Evolutionary conservation across 1,284 basidiomycete species (phyloP).

Genomic region (Fomitopsis schrenkii): DNA sequence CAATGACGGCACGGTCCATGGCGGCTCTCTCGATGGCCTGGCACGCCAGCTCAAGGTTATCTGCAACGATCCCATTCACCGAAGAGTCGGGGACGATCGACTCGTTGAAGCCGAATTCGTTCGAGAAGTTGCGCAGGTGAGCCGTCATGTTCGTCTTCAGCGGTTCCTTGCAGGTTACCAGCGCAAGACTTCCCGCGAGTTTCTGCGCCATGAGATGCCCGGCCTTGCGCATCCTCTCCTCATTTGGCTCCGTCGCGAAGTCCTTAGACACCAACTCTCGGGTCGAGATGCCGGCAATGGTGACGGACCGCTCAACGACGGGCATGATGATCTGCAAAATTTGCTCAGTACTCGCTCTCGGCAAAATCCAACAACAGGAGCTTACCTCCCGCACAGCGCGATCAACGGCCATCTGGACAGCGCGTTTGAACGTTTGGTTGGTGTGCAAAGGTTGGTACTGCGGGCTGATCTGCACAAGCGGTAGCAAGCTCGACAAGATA

Average conservation of each 20-base stretch:
- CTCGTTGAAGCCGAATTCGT: constrained; percentile 87
- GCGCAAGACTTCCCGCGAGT: constrained; percentile 91
- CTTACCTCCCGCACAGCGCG: constrained; percentile 90
- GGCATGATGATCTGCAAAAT: constrained; percentile 82
- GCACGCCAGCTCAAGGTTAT: constrained; percentile 95
- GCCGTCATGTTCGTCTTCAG: constrained; percentile 90
- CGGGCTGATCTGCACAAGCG: constrained; percentile 77
- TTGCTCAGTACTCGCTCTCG: neutral
- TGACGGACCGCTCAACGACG: constrained; percentile 98
- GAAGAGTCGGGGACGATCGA: constrained; percentile 68
- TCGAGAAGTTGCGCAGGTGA: constrained; percentile 79
- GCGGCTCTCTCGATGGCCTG: constrained; percentile 96
- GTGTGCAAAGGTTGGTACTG: constrained; percentile 70
- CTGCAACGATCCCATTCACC: constrained; percentile 81
- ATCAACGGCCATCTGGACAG: constrained; percentile 90
- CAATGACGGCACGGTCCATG: constrained; percentile 94
- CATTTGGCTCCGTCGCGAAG: constrained; percentile 92
- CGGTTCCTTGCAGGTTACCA: constrained; percentile 99
- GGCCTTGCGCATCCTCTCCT: constrained; percentile 87
- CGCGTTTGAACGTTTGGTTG: constrained; percentile 87
- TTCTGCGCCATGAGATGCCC: constrained; percentile 97
- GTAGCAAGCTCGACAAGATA: constrained; percentile 72
- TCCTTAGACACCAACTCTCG: constrained; percentile 96
- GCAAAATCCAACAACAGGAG: constrained; percentile 3
- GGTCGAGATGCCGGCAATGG: constrained; percentile 97